These are phyloP conservation scores for Hemileia vastatrix DNA, from an alignment of 1,284 basidiomycete genomes.

Conservation along the genomic window DNA sequence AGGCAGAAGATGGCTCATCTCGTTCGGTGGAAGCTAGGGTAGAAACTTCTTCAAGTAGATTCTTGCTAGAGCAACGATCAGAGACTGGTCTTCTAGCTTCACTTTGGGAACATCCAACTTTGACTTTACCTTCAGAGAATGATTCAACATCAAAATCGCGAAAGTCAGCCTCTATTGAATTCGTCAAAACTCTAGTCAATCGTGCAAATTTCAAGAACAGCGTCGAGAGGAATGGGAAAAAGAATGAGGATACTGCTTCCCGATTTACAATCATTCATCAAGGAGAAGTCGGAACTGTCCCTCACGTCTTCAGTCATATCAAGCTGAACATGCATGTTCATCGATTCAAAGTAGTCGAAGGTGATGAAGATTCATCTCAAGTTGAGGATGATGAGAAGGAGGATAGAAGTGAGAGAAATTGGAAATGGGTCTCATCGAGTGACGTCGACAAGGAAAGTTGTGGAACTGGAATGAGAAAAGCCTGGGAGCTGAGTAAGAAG, in stretches of 20 bases:
- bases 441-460: constrained; percentile 20
- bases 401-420: neutral
- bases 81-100: constrained; percentile 73
- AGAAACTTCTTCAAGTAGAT: constrained; percentile 27
- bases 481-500: too few species aligned
- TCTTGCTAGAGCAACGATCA: neutral
- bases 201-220: constrained; percentile 33
- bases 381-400: constrained; percentile 5
- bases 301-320: constrained; percentile 84
- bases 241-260: too few species aligned
- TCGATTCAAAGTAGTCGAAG: constrained; percentile 41
- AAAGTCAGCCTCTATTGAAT: neutral
- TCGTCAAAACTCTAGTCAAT: constrained; percentile 22
- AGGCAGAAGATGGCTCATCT: constrained; percentile 51
- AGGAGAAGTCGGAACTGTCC: constrained; percentile 46
- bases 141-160: constrained; percentile 16
- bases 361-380: neutral
- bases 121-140: constrained; percentile 32
- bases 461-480: too few species aligned
- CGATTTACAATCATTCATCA: constrained; percentile 25
- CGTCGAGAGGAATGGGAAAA: constrained; percentile 33
- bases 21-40: constrained; percentile 22
- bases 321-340: constrained; percentile 75
- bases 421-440: constrained; percentile 18
- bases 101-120: constrained; percentile 68